Conservation (phyloP, 2,329 filamentous ascomycete genomes). For the Ramularia collo-cygni region DNA sequence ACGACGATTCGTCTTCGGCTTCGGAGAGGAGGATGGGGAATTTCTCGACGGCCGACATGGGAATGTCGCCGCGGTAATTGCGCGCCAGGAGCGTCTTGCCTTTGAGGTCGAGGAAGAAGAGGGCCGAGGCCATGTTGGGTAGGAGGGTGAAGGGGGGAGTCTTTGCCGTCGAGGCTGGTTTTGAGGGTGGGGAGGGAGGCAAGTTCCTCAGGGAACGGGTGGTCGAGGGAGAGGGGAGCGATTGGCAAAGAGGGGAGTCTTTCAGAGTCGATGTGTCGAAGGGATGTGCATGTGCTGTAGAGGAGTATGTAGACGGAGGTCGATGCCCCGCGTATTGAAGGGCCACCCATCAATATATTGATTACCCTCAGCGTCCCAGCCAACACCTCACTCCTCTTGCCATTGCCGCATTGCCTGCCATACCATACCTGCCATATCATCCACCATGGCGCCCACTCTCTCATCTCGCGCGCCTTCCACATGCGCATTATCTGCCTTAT, state of each 20-base stretch:
- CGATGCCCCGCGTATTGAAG: too few relatives aligned
- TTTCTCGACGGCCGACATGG: conserved; percentile 98
- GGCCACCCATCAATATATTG: too few relatives aligned
- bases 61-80: conserved; percentile 97
- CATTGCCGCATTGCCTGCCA: too few relatives aligned
- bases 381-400: too few relatives aligned
- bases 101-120: conserved; percentile 99
- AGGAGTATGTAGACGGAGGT: too few relatives aligned
- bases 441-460: conserved; percentile 8
- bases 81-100: conserved; percentile 99
- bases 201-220: not conserved
- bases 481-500: conserved; percentile 22
- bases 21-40: conserved; percentile 94
- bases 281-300: conserved; percentile 3
- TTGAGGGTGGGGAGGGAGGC: too few relatives aligned
- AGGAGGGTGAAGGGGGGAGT: conserved; percentile 1
- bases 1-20: conserved; percentile 97
- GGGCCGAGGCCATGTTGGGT: conserved; percentile 86
- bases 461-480: conserved; percentile 23
- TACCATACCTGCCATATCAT: conserved; percentile 1
- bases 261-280: not conserved
- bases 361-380: too few relatives aligned
- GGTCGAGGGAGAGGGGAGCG: not conserved
- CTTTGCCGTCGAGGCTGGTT: too few relatives aligned
- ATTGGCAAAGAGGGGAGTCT: not conserved